Evolutionary conservation across 345 rosid species (phyloP).

Genomic region (Eutrema heterophyllum): DNA sequence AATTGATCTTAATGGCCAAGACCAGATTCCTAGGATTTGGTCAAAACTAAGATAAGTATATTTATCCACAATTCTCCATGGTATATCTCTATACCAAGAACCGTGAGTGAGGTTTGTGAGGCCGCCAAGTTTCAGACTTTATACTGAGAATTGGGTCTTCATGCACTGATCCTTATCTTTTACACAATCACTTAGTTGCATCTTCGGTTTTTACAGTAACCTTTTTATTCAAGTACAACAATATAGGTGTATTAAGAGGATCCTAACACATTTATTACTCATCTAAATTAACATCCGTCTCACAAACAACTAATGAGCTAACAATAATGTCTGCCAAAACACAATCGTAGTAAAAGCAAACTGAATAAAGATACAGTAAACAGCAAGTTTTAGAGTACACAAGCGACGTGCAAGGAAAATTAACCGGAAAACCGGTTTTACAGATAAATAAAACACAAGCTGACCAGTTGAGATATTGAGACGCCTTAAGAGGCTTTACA

Average conservation of each 20-base stretch:
- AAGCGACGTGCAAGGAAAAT: neutral
- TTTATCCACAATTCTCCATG: no score
- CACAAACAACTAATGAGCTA: slow-evolving; percentile 10
- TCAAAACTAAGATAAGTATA: no score
- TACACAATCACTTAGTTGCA: neutral
- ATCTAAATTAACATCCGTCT: neutral
- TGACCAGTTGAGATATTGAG: neutral
- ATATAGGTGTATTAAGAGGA: neutral
- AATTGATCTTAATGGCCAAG: no score
- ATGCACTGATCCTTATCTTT: neutral
- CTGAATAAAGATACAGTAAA: slow-evolving; percentile 16
- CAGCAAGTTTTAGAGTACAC: slow-evolving; percentile 17
- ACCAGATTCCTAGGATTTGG: no score
- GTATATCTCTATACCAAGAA: no score
- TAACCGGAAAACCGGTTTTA: slow-evolving; percentile 5
- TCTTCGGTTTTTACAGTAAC: neutral
- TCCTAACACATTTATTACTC: slow-evolving; percentile 7
- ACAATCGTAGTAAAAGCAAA: slow-evolving; percentile 12
- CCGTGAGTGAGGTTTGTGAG: neutral
- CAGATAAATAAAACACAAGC: neutral
- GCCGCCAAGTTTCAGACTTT: neutral
- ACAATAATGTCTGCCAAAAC: neutral
- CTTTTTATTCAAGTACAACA: neutral
- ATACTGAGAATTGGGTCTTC: neutral
- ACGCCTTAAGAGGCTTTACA: slow-evolving; percentile 37